Evolutionary conservation across 2,329 filamentous ascomycete species (phyloP), one percentile per base, ranked within the genome.

Genomic region (Pestalotiopsis sp.): DNA sequence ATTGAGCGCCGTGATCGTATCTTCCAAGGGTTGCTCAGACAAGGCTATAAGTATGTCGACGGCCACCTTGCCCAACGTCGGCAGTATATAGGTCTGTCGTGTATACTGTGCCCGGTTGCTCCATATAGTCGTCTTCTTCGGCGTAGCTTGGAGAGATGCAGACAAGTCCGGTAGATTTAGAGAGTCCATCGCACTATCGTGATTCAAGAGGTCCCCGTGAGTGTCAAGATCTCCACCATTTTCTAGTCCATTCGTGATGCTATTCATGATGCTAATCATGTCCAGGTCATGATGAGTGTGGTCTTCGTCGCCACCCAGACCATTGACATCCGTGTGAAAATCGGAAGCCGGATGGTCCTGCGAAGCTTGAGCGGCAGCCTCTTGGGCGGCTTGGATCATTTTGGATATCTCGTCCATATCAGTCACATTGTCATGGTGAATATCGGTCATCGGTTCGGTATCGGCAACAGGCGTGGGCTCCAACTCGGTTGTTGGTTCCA

Each of bases 1-100:
- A 17, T 73, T 68, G 4, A 79, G 69, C 4, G 74, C 76, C 4
- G 74, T 75, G n/a, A 79, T 73, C 3, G 77, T 78, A 49, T 79
- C 77, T 66, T 79, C 77, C n/a, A 79, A 60, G 5, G 77, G 75
- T 58, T 78, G 76, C 61, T 79, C 78, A 14, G 76, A 79, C 69
- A 77, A 74, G 14, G 76, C 73, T 61, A 75, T 73, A n/a, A 79
- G 71, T 31, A 79, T 74, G 67, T 79, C 78, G 36, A 78, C 71
- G 58, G 78, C 77, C 65, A 79, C 69, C 38, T 72, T 75, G 67
- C 76, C 76, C 49, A 79, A 72, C 20, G 73, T 73, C 23, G 78
- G 78, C 72, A 79, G 75, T 31, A 77, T 74, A 71, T 78, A 75
- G 65, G 77, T 78, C 67, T 76, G 74, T 9, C 77, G 75, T 3